phyloP scores from a whole-genome alignment of 345 rosid genomes.

The Lumnitzera racemosa region DNA sequence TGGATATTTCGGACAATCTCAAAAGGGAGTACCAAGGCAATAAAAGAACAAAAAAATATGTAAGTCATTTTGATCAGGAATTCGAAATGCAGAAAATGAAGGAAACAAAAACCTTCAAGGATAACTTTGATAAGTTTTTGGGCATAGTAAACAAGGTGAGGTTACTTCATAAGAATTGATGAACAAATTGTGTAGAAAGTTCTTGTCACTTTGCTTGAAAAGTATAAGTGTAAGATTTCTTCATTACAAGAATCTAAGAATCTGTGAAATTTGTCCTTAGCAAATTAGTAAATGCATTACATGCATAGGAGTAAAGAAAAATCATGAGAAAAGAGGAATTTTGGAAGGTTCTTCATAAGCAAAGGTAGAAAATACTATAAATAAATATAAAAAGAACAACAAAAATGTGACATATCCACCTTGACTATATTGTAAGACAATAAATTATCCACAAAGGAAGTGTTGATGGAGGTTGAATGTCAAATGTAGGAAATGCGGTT shows the following conservation, averaged over 20 bases:
- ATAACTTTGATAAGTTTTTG: slow-evolving; percentile 1
- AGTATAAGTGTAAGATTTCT: slow-evolving; percentile 5
- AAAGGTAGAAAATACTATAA: background rate
- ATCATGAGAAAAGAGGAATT: slow-evolving; percentile 8
- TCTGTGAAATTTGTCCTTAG: background rate
- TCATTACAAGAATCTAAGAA: slow-evolving; percentile 8
- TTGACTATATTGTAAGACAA: slow-evolving; percentile 8
- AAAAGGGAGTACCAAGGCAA: slow-evolving; percentile 5
- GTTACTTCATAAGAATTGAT: slow-evolving; percentile 2
- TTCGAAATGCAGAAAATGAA: slow-evolving; percentile 4
- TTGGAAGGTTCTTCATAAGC: background rate
- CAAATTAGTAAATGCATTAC: slow-evolving; percentile 7
- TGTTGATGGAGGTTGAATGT: background rate
- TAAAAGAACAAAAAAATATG: slow-evolving; percentile 1
- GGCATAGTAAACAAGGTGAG: slow-evolving; percentile 5
- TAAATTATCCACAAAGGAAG: background rate
- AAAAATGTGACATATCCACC: background rate
- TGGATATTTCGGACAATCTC: slow-evolving; percentile 2
- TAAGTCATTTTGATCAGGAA: background rate
- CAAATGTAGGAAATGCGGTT: slow-evolving; percentile 7
- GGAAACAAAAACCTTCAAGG: background rate
- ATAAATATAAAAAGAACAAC: background rate
- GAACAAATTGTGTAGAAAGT: slow-evolving; percentile 9
- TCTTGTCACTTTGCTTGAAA: slow-evolving; percentile 4
- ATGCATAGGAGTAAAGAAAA: slow-evolving; percentile 8